Evolutionary conservation across 805 yeast species (phyloP).

Genomic region (Scheffersomyces ergatensis): DNA sequence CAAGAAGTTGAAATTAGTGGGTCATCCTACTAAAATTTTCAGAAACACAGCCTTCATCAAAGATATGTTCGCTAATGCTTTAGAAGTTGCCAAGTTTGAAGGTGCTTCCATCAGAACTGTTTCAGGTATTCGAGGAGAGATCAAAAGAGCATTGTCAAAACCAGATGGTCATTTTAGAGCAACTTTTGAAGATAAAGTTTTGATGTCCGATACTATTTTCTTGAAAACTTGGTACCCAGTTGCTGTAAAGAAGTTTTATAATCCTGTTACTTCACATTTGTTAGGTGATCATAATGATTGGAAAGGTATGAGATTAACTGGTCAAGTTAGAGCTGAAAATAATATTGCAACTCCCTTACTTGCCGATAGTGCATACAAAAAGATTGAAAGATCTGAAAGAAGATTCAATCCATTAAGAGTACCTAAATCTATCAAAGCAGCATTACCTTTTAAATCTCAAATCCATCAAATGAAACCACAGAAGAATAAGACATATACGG

Average conservation of each 20-base stretch:
- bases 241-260: constrained; percentile 83
- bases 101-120: constrained; percentile 97
- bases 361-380: constrained; percentile 52
- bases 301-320: constrained; percentile 96
- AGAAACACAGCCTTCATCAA: constrained; percentile 95
- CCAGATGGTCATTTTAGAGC: constrained; percentile 98
- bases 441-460: constrained; percentile 91
- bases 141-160: constrained; percentile 87
- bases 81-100: constrained; percentile 96
- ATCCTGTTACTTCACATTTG: constrained; percentile 91
- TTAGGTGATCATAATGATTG: constrained; percentile 77
- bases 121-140: constrained; percentile 96
- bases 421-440: constrained; percentile 72
- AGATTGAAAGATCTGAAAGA: constrained; percentile 81
- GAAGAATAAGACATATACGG: constrained; percentile 73
- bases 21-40: constrained; percentile 90
- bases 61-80: constrained; percentile 89
- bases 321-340: constrained; percentile 81
- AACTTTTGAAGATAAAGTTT: constrained; percentile 90
- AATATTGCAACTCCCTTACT: constrained; percentile 60
- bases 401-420: constrained; percentile 85
- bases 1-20: constrained; percentile 91
- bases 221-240: constrained; percentile 98
- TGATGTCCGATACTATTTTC: constrained; percentile 86
- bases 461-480: constrained; percentile 86